Evolutionary conservation across 2,329 filamentous ascomycete genomes (phyloP).

Genomic region (Claviceps sp.): DNA sequence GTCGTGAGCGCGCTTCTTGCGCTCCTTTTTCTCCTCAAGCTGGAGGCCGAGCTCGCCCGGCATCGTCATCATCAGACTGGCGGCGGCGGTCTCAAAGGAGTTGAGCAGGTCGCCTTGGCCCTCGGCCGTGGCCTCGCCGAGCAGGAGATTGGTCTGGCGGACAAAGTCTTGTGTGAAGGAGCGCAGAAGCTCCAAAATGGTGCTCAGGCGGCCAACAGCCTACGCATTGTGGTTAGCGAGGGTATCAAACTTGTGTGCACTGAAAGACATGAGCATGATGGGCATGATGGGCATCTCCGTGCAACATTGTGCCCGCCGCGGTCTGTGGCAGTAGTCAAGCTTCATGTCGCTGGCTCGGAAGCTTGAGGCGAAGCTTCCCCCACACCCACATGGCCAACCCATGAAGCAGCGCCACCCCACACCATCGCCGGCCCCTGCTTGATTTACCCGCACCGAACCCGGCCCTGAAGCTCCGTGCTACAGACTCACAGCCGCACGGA

Average conservation of each 20-base stretch:
- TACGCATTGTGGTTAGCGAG: conserved; percentile 30
- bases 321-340: too few relatives aligned
- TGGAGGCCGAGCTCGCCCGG: conserved; percentile 26
- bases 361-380: neutral
- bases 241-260: too few relatives aligned
- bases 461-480: neutral
- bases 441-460: too few relatives aligned
- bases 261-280: too few relatives aligned
- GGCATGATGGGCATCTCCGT: too few relatives aligned
- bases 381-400: too few relatives aligned
- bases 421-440: too few relatives aligned
- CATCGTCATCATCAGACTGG: conserved; percentile 29
- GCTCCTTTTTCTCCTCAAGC: conserved; percentile 67
- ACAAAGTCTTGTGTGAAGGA: conserved; percentile 74
- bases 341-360: too few relatives aligned
- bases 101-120: conserved; percentile 32
- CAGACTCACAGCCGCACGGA: neutral
- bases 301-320: too few relatives aligned
- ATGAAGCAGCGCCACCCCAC: too few relatives aligned
- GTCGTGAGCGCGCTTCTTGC: conserved; percentile 76
- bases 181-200: conserved; percentile 66
- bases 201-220: conserved; percentile 48
- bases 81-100: conserved; percentile 39
- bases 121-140: conserved; percentile 48
- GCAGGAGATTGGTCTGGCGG: conserved; percentile 73